Base-by-base conservation (phyloP, 768 basidiomycete genomes). In the Lentinus tigrinus region DNA sequence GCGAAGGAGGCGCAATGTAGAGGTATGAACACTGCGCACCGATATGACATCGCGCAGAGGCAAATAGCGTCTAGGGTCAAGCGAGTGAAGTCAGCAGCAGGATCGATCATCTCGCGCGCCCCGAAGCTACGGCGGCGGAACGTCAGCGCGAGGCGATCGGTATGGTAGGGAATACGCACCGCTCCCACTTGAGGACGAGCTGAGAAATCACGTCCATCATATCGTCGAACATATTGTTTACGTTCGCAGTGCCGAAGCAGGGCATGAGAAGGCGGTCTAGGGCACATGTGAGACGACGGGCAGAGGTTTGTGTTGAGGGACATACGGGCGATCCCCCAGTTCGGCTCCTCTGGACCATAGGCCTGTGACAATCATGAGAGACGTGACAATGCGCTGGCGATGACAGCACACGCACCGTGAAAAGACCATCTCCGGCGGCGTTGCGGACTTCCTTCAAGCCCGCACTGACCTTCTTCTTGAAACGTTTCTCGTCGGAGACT, bases 171-270 rank as follows among this genome's bases (percentile, higher is more conserved):
- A 50, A 21, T n/a, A 49, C 58, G 57, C 42, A 76, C 75, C 77
- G 60, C 58, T 76, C 73, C 75, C 78, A 79, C 61, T 80, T 79
- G 27, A 76, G 58, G 7, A 77, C 61, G 24, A 81, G 71, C 63
- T 81, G 80, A n/a, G 69, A 66, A 11, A 69, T 68, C 19, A 80
- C 74, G 57, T 81, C 81, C 13, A 72, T 68, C 80, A 80, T 81
- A 51, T 76, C 76, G 28, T 75, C 74, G 56, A 79, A 75, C 76
- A 82, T 80, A 53, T 68, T 69, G 40, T 70, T 71, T 24, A 82
- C 73, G 5, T 70, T 66, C 7, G 69, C 63, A 1, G 78, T 72
- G 2, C 77, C 77, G 64, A 81, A 77, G 4, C 73, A 70, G n/a
- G 76, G 76, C 67, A 74, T 71, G 26, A 78, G 67, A 48, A 77